These are phyloP conservation scores for Paulownia fortunei DNA, from an alignment of 257 asterid genomes.

Conservation along the genomic window DNA sequence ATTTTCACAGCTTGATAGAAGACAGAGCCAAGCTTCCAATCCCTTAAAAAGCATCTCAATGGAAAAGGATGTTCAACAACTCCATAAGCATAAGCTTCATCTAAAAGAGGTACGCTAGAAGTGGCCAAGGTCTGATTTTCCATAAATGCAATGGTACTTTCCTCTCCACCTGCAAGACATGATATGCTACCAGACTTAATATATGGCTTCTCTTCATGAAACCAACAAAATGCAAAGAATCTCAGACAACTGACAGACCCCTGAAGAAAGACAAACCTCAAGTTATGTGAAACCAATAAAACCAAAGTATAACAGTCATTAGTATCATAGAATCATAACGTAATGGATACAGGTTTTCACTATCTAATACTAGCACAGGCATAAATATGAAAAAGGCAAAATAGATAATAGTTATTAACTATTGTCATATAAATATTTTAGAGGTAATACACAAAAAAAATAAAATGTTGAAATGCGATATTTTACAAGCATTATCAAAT, in stretches of 20 bases:
- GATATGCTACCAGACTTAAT: constrained; percentile 19
- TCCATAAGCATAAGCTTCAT: constrained; percentile 96
- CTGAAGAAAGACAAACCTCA: neutral
- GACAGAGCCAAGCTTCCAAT: constrained; percentile 87
- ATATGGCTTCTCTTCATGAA: neutral
- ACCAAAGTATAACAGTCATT: neutral
- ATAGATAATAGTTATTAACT: neutral
- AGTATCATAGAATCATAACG: neutral
- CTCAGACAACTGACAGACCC: neutral
- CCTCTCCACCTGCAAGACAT: constrained; percentile 83
- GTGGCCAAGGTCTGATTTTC: constrained; percentile 67
- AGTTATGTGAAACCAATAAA: neutral
- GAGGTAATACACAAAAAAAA: neutral
- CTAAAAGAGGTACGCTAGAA: constrained; percentile 81
- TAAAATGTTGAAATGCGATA: neutral
- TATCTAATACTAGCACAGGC: neutral
- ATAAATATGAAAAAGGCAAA: constrained; percentile 1
- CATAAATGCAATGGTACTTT: constrained; percentile 85
- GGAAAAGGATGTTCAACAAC: constrained; percentile 96
- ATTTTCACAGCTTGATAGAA: constrained; percentile 94
- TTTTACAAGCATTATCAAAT: constrained; percentile 6
- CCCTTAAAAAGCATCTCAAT: constrained; percentile 67
- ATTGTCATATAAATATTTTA: no score
- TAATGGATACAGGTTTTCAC: neutral
- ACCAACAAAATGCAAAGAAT: neutral